A percentile compares a stretch with the other conserved stretches of the same genome.
Conservation (phyloP, 164 flowering plant genomes). For the Litsea cubeba region DNA sequence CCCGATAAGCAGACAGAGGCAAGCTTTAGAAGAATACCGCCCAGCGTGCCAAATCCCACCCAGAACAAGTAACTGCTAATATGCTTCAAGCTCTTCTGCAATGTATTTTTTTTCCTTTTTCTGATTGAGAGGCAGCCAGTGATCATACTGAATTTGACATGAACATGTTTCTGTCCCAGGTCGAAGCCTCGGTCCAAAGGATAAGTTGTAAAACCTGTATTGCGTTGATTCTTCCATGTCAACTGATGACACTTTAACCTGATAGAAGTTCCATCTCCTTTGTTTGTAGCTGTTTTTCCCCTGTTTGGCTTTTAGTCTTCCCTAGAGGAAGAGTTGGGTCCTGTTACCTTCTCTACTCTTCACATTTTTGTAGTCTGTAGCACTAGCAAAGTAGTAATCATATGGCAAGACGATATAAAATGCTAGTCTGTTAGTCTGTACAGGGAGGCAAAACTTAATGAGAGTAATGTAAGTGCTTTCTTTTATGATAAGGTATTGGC, state of each 20-base stretch:
- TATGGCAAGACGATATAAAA: not conserved
- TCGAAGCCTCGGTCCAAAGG: slow-evolving; percentile 28
- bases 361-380: not conserved
- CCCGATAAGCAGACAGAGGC: slow-evolving; percentile 31
- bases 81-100: not conserved
- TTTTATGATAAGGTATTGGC: too few relatives aligned
- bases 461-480: too few relatives aligned
- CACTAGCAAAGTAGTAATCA: not conserved
- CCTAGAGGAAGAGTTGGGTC: not conserved
- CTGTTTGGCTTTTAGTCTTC: not conserved
- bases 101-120: not conserved
- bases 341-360: not conserved
- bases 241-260: too few relatives aligned
- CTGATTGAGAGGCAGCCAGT: not conserved
- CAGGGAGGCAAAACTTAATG: not conserved
- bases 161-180: slow-evolving; percentile 22
- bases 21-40: slow-evolving; percentile 47
- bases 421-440: not conserved
- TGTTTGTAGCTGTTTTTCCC: not conserved
- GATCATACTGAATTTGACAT: not conserved
- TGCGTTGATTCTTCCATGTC: not conserved
- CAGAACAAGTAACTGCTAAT: slow-evolving; percentile 54
- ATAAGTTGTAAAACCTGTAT: not conserved
- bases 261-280: not conserved
- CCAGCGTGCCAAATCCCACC: slow-evolving; percentile 50